phyloP scores from a whole-genome alignment of 169 alveolate genomes.

The Cryptosporidium meleagridis region DNA sequence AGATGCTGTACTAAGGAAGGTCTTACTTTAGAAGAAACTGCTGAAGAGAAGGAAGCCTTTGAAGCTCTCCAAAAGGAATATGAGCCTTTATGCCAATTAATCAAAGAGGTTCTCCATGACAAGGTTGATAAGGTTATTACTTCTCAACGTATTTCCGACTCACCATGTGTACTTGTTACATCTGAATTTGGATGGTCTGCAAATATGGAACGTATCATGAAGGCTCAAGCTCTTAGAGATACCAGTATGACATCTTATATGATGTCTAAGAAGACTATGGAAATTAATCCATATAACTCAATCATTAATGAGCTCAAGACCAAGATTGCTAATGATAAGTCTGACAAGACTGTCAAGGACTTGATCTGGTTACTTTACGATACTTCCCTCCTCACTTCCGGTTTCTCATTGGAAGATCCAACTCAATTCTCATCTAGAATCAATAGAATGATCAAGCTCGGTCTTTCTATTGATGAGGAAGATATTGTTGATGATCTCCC shows the following conservation, averaged over 20 bases:
- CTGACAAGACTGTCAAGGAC: constrained; percentile 99
- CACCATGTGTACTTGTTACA: constrained; percentile 99
- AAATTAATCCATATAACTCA: constrained; percentile 97
- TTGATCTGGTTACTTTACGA: constrained; percentile 98
- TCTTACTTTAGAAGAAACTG: constrained; percentile 93
- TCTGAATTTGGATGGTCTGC: constrained; percentile 99
- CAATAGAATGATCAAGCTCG: constrained; percentile 99
- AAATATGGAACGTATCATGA: constrained; percentile 99
- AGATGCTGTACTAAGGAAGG: constrained; percentile 98
- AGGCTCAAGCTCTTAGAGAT: constrained; percentile 99
- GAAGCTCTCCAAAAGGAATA: constrained; percentile 96
- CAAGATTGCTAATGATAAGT: constrained; percentile 95
- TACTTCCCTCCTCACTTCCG: constrained; percentile 98
- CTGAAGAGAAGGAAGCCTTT: constrained; percentile 97
- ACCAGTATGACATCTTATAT: constrained; percentile 94
- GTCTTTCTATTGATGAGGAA: constrained; percentile 97
- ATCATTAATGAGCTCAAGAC: constrained; percentile 96
- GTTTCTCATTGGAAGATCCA: constrained; percentile 99
- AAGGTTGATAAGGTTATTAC: constrained; percentile 98
- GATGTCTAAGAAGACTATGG: constrained; percentile 99
- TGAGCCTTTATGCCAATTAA: constrained; percentile 97
- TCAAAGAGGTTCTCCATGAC: constrained; percentile 98
- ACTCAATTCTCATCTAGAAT: constrained; percentile 98
- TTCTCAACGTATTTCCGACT: constrained; percentile 95
- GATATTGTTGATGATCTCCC: constrained; percentile 91